Evolutionary conservation across 805 yeast species (phyloP), one percentile per base, ranked within the genome.

Genomic region (Lipomyces kockii): DNA sequence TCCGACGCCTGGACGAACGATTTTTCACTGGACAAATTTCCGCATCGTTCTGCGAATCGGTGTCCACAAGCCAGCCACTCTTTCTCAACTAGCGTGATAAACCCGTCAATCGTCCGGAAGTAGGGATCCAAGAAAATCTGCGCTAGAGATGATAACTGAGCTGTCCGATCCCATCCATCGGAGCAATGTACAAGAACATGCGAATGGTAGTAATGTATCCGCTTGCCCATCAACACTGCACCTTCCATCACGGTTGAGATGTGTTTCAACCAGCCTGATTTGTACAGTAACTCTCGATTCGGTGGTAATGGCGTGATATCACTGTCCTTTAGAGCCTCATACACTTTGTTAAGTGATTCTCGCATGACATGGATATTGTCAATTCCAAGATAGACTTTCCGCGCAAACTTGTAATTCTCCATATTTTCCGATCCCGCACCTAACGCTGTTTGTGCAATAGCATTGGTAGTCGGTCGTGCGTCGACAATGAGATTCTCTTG

Each of bases 401-500:
- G 81, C 35, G 89, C 89, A 39, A 83, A 83, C 61, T 87, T 84
- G 79, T 95, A 94, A 75, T 92, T 86, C 65, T 94, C 98, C 83
- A 92, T 90, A 71, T 86, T 89, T 76, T 95, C 99, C 0, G 97
- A 89, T 0, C 99, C 99, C n/a, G 98, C 99, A 12, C 99, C 99
- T 17, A 95, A 79, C 0, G 98, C 98, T 58, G 91, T 91, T 74
- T 95, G 98, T 0, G 97, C 98, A 85, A 92, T 85, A 7, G 98
- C 98, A 78, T 95, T 95, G 0, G 98, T 89, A 32, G 92, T 78
- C 0, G 99, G 99, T 64, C 99, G 82, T 27, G 97, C 90, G 79
- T 95, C 99, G 3, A 92, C 94, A 37, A 95, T 87, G 35, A 95
- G 78, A 74, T 93, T 88, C 58, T 82, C 83, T 27, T 84, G 74